A percentile compares a stretch with the other conserved stretches of the same genome.
These are phyloP conservation scores for Neospermospora avenae DNA, from an alignment of 2,329 filamentous ascomycete genomes.

Conservation along the genomic window DNA sequence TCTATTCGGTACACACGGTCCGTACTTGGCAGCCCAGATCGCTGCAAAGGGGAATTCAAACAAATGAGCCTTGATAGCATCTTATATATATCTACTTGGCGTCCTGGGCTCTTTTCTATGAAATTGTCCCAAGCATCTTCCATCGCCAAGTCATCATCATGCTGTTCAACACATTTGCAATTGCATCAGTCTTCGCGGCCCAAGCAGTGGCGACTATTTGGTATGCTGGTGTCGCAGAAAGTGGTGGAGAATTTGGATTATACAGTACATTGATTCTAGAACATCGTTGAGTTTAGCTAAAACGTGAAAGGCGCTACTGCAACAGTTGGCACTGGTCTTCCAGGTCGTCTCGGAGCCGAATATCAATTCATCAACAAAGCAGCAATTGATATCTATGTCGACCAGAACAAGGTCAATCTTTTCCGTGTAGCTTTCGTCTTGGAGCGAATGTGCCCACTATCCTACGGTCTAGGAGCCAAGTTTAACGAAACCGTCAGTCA, in stretches of 20 bases:
- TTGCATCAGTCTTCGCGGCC: conserved; percentile 20
- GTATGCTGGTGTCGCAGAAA: conserved; percentile 47
- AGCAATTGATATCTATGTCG: conserved; percentile 44
- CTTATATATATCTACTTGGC: not conserved
- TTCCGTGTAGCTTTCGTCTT: conserved; percentile 49
- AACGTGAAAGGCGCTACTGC: conserved; percentile 26
- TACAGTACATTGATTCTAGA: conserved; percentile 39
- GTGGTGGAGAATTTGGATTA: conserved; percentile 46
- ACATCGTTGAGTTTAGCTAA: too few relatives aligned
- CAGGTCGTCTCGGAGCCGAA: conserved; percentile 47
- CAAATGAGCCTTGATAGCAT: not conserved
- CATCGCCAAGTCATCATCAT: conserved; percentile 13
- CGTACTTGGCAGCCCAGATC: not conserved
- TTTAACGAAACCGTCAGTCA: conserved; percentile 45
- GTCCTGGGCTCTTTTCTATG: not conserved
- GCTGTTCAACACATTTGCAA: conserved; percentile 19
- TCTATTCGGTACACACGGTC: not conserved
- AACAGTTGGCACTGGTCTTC: conserved; percentile 43
- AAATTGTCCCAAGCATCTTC: not conserved
- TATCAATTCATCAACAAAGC: conserved; percentile 48
- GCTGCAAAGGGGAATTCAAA: not conserved
- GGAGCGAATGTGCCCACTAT: conserved; percentile 48
- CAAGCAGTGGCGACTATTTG: conserved; percentile 41
- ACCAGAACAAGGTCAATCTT: conserved; percentile 45
- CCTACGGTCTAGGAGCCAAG: conserved; percentile 44